A percentile compares a stretch with the other conserved stretches of the same genome.
phyloP scores from a whole-genome alignment of 352 stramenopile genomes.

The Globisporangium canariense region DNA sequence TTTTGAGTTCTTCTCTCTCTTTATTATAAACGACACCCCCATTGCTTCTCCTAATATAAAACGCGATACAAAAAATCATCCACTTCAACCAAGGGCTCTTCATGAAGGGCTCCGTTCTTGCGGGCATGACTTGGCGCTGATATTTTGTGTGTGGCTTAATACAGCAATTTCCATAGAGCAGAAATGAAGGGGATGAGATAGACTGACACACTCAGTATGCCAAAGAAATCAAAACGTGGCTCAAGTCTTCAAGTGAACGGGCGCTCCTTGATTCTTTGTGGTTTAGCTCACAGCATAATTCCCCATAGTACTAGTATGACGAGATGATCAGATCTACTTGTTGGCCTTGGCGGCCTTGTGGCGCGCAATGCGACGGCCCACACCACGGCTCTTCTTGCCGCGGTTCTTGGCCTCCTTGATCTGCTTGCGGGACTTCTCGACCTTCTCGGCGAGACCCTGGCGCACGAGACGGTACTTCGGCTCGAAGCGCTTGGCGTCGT shows the following conservation, averaged over 20 bases:
- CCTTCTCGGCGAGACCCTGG: conserved; percentile 90
- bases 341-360: conserved; percentile 99
- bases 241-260: conserved; percentile 3
- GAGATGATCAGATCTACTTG: conserved; percentile 74
- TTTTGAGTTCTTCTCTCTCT: conserved; percentile 8
- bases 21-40: not conserved
- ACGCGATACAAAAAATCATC: not conserved
- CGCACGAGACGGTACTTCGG: conserved; percentile 97
- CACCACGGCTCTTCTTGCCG: conserved; percentile 97
- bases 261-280: conserved; percentile 17
- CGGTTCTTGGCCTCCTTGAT: conserved; percentile 99
- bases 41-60: conserved; percentile 1
- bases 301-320: conserved; percentile 19
- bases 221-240: not conserved
- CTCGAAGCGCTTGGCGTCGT: conserved; percentile 98
- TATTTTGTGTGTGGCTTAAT: not conserved
- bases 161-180: no score
- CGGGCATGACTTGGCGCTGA: not conserved
- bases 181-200: not conserved
- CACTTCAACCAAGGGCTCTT: not conserved
- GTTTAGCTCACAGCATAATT: conserved; percentile 26
- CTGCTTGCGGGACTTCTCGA: conserved; percentile 97
- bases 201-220: not conserved
- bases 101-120: not conserved
- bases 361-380: conserved; percentile 96